phyloP scores from a whole-genome alignment of 371 early-diverging fungal species.

The Fennellomyces sp. region DNA sequence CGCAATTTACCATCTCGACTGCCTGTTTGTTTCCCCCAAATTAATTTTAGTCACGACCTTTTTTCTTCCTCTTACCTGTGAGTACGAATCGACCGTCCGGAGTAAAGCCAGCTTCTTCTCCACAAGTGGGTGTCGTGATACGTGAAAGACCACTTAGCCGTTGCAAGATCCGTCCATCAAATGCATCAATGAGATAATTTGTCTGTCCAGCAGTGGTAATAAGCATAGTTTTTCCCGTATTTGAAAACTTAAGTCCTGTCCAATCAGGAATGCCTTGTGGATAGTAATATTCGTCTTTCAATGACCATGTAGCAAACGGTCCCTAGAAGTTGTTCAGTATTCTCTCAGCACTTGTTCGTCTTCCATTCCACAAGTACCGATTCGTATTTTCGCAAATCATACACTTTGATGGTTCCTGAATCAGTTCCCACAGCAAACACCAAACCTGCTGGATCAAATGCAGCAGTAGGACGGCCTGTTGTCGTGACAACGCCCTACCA shows the following conservation, averaged over 20 bases:
- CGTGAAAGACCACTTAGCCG: conserved; percentile 55
- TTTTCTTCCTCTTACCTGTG: conserved; percentile 47
- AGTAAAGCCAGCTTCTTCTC: conserved; percentile 67
- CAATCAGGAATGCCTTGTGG: conserved; percentile 42
- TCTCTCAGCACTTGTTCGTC: not conserved
- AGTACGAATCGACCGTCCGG: conserved; percentile 80
- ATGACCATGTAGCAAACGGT: conserved; percentile 42
- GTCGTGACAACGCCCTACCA: conserved; percentile 50
- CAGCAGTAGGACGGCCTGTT: conserved; percentile 61
- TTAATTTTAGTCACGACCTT: too few species aligned
- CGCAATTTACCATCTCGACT: conserved; percentile 65
- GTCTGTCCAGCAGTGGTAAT: conserved; percentile 70
- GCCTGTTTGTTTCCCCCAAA: conserved; percentile 46
- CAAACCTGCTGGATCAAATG: conserved; percentile 82
- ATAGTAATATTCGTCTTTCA: conserved; percentile 28
- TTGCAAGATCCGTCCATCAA: conserved; percentile 49
- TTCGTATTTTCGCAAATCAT: conserved; percentile 71
- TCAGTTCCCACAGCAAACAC: conserved; percentile 76
- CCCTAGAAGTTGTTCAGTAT: conserved; percentile 27
- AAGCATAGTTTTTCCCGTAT: conserved; percentile 76
- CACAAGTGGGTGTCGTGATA: conserved; percentile 25
- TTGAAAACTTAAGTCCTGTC: conserved; percentile 72
- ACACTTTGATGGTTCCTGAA: conserved; percentile 53
- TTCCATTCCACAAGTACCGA: conserved; percentile 12
- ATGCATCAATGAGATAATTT: conserved; percentile 76